phyloP scores from a whole-genome alignment of 2,329 filamentous ascomycete species.

The Fusarium oligoseptatum region DNA sequence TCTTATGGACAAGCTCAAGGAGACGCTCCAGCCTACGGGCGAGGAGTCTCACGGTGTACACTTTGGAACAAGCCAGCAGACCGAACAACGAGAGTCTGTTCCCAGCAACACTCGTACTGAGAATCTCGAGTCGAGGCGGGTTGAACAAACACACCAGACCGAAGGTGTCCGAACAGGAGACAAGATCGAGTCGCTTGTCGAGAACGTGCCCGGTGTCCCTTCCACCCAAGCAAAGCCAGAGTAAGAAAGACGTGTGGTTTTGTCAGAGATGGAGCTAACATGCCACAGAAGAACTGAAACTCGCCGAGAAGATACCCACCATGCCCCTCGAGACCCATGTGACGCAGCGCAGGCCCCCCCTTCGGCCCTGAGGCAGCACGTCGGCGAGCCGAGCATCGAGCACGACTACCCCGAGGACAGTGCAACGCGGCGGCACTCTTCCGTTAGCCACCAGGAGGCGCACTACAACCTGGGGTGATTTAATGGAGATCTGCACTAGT shows the following conservation, averaged over 20 bases:
- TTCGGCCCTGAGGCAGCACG: slow-evolving; percentile 40
- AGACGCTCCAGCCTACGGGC: slow-evolving; percentile 26
- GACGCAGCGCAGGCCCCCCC: slow-evolving; percentile 47
- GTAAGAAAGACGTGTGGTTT: neutral
- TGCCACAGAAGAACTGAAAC: neutral
- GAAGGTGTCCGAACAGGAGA: slow-evolving; percentile 32
- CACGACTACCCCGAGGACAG: slow-evolving; percentile 50
- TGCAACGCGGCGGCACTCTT: slow-evolving; percentile 45
- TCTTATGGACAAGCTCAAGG: slow-evolving; percentile 39
- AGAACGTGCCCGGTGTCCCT: slow-evolving; percentile 26
- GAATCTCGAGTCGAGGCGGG: neutral
- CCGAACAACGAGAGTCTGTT: slow-evolving; percentile 12
- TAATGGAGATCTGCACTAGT: neutral
- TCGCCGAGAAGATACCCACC: slow-evolving; percentile 7
- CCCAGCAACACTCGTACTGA: neutral
- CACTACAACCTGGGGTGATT: slow-evolving; percentile 39
- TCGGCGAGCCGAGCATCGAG: slow-evolving; percentile 48
- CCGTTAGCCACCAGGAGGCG: slow-evolving; percentile 50
- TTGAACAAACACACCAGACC: neutral
- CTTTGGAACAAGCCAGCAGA: neutral
- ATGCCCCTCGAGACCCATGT: neutral
- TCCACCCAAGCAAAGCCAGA: slow-evolving; percentile 6
- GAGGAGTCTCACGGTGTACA: slow-evolving; percentile 13
- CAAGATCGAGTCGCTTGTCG: slow-evolving; percentile 26
- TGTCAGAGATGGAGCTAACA: neutral